These are phyloP conservation scores for Chalciporus chontae DNA, from an alignment of 768 basidiomycete species.

Conservation along the genomic window DNA sequence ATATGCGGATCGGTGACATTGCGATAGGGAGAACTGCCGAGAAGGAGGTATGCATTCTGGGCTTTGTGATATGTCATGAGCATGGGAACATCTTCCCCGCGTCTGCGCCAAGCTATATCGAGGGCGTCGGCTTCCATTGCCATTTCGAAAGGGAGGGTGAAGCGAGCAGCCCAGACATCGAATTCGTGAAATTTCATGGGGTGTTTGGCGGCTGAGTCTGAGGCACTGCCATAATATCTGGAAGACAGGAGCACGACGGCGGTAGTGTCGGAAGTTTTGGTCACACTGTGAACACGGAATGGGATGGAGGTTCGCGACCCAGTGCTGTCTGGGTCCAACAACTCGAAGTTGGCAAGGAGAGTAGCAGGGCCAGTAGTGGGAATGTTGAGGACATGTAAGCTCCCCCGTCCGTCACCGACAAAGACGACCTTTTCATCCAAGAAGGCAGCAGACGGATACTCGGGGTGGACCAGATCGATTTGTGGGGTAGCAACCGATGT, in stretches of 20 bases:
- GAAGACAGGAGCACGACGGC: constrained; percentile 59
- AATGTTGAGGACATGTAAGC: constrained; percentile 56
- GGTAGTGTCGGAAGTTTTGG: constrained; percentile 32
- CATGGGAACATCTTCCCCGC: constrained; percentile 68
- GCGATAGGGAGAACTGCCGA: constrained; percentile 57
- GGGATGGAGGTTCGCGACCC: constrained; percentile 31
- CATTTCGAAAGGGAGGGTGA: constrained; percentile 42
- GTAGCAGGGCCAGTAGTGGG: constrained; percentile 36
- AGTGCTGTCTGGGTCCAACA: constrained; percentile 26
- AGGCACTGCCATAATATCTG: constrained; percentile 38
- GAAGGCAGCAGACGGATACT: constrained; percentile 74
- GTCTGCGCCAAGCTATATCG: constrained; percentile 64
- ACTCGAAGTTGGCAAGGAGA: constrained; percentile 51
- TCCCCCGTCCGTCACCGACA: constrained; percentile 69
- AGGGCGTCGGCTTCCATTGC: constrained; percentile 35
- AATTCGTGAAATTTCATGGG: constrained; percentile 43
- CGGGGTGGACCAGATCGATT: constrained; percentile 43
- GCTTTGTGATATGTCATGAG: constrained; percentile 47
- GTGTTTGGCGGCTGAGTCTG: constrained; percentile 14
- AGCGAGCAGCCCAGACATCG: constrained; percentile 61
- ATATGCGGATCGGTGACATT: constrained; percentile 32
- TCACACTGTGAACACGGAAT: constrained; percentile 39
- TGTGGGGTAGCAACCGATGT: constrained; percentile 43
- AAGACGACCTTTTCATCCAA: constrained; percentile 47
- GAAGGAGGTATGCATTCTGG: constrained; percentile 48